These are phyloP conservation scores for Aechmea fasciata DNA, from an alignment of 176 grass and related monocot genomes.

Conservation along the genomic window DNA sequence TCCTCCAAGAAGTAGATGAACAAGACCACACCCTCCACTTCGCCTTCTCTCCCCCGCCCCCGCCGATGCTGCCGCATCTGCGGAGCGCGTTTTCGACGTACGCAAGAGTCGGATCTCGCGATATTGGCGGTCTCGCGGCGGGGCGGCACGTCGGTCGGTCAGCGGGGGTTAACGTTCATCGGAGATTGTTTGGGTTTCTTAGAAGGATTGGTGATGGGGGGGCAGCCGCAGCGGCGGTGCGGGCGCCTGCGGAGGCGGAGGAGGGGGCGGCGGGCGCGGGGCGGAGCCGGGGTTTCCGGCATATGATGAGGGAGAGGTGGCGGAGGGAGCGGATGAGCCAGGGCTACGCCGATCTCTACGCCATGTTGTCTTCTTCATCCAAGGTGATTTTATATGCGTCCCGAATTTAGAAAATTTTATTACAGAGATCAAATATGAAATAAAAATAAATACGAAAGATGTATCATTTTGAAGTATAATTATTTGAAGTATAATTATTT, in stretches of 20 bases:
- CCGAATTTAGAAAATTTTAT: no score
- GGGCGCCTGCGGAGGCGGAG: not conserved
- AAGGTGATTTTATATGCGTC: not conserved
- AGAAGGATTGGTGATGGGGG: no score
- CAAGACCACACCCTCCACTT: not conserved
- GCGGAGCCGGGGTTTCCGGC: not conserved
- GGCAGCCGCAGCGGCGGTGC: not conserved
- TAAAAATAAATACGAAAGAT: no score
- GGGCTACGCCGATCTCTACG: conserved; percentile 12
- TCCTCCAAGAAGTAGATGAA: not conserved
- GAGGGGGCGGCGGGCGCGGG: not conserved
- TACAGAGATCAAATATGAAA: no score
- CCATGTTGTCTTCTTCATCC: not conserved
- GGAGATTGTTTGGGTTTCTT: conserved; percentile 7
- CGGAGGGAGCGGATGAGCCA: conserved; percentile 14
- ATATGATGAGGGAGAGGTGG: conserved; percentile 15
- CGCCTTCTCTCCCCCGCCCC: not conserved
- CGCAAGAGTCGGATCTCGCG: not conserved
- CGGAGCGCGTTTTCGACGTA: not conserved
- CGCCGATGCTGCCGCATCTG: not conserved
- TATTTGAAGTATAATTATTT: no score
- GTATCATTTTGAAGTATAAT: no score
- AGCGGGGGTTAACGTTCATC: not conserved
- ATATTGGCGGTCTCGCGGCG: not conserved
- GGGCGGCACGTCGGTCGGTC: not conserved